Conservation (phyloP, 108 stramenopile genomes). For the Nitzschia palea region DNA sequence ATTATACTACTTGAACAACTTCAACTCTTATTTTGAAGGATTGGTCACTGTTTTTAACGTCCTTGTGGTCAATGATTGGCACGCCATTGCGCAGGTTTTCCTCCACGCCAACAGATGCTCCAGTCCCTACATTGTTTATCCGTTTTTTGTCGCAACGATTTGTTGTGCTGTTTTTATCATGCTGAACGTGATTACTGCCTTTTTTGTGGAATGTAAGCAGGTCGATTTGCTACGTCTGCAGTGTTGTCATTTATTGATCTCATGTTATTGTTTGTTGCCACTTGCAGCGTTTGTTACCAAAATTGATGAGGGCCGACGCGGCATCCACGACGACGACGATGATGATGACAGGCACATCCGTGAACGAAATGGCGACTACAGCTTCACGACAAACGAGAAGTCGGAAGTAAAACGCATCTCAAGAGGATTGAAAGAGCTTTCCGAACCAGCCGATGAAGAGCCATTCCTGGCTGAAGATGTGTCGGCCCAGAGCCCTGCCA, state of each 20-base stretch:
- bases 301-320: slow-evolving; percentile 19
- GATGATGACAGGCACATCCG: not conserved
- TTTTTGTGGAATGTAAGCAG: slow-evolving; percentile 59
- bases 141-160: slow-evolving; percentile 51
- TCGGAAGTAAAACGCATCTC: slow-evolving; percentile 1
- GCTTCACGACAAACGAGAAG: slow-evolving; percentile 8
- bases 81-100: slow-evolving; percentile 55
- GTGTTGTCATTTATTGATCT: not conserved
- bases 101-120: slow-evolving; percentile 35
- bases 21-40: slow-evolving; percentile 55
- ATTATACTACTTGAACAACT: slow-evolving; percentile 65
- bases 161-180: slow-evolving; percentile 42
- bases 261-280: not conserved
- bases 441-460: slow-evolving; percentile 16
- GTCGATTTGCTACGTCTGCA: too few relatives aligned
- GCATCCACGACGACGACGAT: slow-evolving; percentile 5
- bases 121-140: slow-evolving; percentile 43
- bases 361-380: slow-evolving; percentile 7
- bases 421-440: slow-evolving; percentile 4
- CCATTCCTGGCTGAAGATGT: slow-evolving; percentile 14
- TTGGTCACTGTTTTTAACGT: slow-evolving; percentile 64
- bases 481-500: slow-evolving; percentile 27
- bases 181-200: slow-evolving; percentile 59
- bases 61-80: slow-evolving; percentile 68
- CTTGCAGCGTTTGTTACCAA: slow-evolving; percentile 55